phyloP scores from a whole-genome alignment of 257 asterid species.

The Sherardia arvensis region DNA sequence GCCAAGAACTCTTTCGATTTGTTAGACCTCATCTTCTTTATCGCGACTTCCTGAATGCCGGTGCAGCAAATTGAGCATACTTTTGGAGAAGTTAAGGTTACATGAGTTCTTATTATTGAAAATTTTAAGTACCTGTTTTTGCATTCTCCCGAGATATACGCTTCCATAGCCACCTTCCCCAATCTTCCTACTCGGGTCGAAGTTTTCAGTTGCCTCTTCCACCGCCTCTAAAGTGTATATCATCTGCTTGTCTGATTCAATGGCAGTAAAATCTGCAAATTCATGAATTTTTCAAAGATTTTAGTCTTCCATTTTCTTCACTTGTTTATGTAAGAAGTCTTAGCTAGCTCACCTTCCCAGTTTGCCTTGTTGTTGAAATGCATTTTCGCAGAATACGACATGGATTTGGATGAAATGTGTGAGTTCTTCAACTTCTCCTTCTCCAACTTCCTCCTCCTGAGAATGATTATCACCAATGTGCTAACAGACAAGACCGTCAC shows the following conservation, averaged over 20 bases:
- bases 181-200: constrained; percentile 55
- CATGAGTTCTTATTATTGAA: not conserved
- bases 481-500: constrained; percentile 46
- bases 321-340: not conserved
- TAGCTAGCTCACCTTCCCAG: constrained; percentile 37
- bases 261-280: constrained; percentile 39
- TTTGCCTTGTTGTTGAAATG: constrained; percentile 24
- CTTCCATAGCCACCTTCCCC: constrained; percentile 87
- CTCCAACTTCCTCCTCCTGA: constrained; percentile 27
- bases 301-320: constrained; percentile 6
- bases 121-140: constrained; percentile 39
- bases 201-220: constrained; percentile 56
- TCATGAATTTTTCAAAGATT: not conserved
- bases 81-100: not conserved
- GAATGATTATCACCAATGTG: constrained; percentile 35
- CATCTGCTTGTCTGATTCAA: constrained; percentile 62
- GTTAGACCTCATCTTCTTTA: constrained; percentile 83
- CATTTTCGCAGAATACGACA: constrained; percentile 34
- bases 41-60: constrained; percentile 59
- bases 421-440: constrained; percentile 27
- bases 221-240: constrained; percentile 58
- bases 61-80: constrained; percentile 2
- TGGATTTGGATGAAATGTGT: constrained; percentile 28
- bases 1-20: constrained; percentile 82
- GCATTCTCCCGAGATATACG: constrained; percentile 52